Base-by-base conservation (phyloP, 2,329 filamentous ascomycete genomes). In the Coniochaeta ligniaria region DNA sequence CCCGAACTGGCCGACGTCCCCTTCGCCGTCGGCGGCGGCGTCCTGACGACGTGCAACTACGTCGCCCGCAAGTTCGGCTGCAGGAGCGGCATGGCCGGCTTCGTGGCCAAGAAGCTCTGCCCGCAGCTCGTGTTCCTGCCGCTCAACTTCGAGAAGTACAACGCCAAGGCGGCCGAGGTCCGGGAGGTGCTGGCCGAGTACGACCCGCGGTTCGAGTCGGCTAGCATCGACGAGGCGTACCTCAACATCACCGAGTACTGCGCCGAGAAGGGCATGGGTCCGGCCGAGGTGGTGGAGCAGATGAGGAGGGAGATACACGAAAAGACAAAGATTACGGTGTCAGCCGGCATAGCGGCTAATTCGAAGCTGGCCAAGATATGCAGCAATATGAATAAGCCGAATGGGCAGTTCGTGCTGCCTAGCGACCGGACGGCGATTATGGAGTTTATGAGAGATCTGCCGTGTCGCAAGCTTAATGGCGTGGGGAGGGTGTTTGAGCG, bases 181-280 rank as follows among this genome's bases (percentile, higher is more conserved):
- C 85, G 94, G 12, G 83, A 88, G 47, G 85, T 99, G 1, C 78
- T 99, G 17, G 88, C 85, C 12, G 81, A 88, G n/a, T 99, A 98
- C 69, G 95, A 99, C 69, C 85, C 91, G 0, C 82, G 90, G 1
- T 99, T 96, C 66, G 92, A 98, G 72, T 96, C 90, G 67, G 92
- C 94, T 0, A 96, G 92, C 70, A 93, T 96, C 65, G 95, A 99
- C 67, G 95, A 99, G 73, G 95, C 95, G 0, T 99, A 97, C 70
- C 79, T 99, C 31, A 98, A 99, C 68, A 90, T 99, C 61, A 98
- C 95, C 0, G 79, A 87, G 58, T 98, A 96, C 71, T 96, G 94
- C 69, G 67, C 76, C 12, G 82, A 86, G 36, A 87, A 93, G 63
- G 70, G 82, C 12, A 80, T 94, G 70, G 78, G 75, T 0, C 88